Percentiles rank a stretch among this genome's conserved stretches.
These are phyloP conservation scores for Blastobotrys malaysiensis DNA, from an alignment of 1,139 yeast genomes.

Conservation along the genomic window DNA sequence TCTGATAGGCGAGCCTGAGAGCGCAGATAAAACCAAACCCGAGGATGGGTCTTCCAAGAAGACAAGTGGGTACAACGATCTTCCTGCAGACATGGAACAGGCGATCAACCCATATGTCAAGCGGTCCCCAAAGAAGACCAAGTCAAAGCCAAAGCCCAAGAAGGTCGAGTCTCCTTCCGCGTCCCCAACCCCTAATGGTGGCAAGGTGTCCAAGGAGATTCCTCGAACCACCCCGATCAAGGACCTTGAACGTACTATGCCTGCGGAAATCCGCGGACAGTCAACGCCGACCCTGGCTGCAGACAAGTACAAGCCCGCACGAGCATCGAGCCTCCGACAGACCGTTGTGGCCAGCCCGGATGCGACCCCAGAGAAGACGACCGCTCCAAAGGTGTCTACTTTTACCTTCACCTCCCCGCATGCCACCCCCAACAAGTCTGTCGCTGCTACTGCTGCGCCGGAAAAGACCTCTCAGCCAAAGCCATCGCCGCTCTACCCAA, in stretches of 20 bases:
- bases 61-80: constrained; percentile 4
- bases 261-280: constrained; percentile 5
- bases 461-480: neutral
- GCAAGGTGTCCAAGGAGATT: neutral
- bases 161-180: constrained; percentile 1
- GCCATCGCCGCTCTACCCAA: neutral
- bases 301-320: constrained; percentile 26
- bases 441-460: neutral
- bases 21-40: constrained; percentile 20
- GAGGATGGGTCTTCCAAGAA: constrained; percentile 7
- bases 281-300: constrained; percentile 6
- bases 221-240: constrained; percentile 5
- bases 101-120: constrained; percentile 52
- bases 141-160: neutral
- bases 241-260: constrained; percentile 17
- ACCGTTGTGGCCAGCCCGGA: constrained; percentile 21
- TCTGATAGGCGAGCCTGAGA: constrained; percentile 45
- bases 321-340: constrained; percentile 25
- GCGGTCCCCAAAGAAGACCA: constrained; percentile 10
- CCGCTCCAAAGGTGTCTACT: neutral
- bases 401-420: neutral
- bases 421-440: neutral
- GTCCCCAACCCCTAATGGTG: constrained; percentile 2
- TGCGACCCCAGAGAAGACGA: neutral
- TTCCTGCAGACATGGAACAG: constrained; percentile 26